These are phyloP conservation scores for Gymnopilus dilepis DNA, from an alignment of 768 basidiomycete species.

Conservation along the genomic window DNA sequence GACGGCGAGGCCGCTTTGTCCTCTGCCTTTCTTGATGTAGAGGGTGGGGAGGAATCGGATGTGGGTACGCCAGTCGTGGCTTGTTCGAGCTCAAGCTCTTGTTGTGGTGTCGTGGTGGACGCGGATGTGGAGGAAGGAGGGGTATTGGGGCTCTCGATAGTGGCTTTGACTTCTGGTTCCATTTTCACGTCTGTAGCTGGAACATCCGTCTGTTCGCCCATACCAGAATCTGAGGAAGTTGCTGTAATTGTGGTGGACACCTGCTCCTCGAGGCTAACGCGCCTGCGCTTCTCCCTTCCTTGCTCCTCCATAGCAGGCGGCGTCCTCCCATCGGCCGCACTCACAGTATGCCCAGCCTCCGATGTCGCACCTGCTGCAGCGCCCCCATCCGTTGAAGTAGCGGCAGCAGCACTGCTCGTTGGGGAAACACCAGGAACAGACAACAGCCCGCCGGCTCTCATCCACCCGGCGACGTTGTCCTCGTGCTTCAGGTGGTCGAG, in stretches of 20 bases:
- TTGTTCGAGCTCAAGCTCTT: too few species aligned
- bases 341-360: not conserved
- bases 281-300: constrained; percentile 6
- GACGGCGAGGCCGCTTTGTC: not conserved
- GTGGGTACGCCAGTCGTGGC: constrained; percentile 18
- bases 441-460: constrained; percentile 57
- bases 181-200: too few species aligned
- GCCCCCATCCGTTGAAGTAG: not conserved
- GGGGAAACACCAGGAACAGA: constrained; percentile 2
- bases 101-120: not conserved
- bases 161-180: not conserved
- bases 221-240: too few species aligned
- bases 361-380: not conserved
- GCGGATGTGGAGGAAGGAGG: not conserved
- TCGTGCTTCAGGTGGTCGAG: constrained; percentile 63
- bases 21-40: not conserved
- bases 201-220: too few species aligned
- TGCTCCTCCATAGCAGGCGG: not conserved
- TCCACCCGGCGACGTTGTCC: constrained; percentile 72
- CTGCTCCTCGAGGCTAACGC: not conserved
- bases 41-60: not conserved
- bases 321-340: not conserved
- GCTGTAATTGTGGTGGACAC: too few species aligned
- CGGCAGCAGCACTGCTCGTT: too few species aligned
- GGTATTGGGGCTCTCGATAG: too few species aligned